Conservation (phyloP, 192 early-diverging fungal genomes). For the Funneliformis mosseae region DNA sequence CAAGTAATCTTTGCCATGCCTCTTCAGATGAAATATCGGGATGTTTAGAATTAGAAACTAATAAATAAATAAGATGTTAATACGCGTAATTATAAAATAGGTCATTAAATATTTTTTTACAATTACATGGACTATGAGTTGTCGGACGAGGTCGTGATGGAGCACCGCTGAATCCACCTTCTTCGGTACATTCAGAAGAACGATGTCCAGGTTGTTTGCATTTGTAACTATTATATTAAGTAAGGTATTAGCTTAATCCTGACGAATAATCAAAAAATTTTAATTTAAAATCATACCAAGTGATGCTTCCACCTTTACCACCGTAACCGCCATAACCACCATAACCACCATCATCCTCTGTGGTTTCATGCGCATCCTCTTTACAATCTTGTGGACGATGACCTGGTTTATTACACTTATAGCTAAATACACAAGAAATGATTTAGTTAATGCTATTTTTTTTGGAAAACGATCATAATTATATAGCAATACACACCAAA, state of each 20-base stretch:
- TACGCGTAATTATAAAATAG: neutral
- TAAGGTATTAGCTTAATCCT: too few species aligned
- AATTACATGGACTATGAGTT: slow-evolving; percentile 3
- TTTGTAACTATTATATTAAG: neutral
- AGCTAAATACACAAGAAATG: neutral
- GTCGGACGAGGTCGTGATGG: neutral
- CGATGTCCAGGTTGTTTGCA: slow-evolving; percentile 6
- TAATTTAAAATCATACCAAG: too few species aligned
- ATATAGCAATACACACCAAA: too few species aligned
- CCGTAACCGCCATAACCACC: neutral
- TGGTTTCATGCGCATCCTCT: neutral
- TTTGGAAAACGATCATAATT: too few species aligned
- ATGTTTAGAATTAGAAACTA: neutral
- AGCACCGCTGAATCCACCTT: neutral
- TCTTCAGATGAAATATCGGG: neutral
- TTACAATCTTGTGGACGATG: neutral
- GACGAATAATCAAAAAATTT: too few species aligned
- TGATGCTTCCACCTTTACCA: too few species aligned
- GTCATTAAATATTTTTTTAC: neutral
- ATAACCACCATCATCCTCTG: neutral
- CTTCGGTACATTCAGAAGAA: slow-evolving; percentile 14
- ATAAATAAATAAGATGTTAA: neutral
- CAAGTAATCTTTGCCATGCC: neutral
- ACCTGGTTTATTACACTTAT: neutral
- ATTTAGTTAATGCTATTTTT: too few species aligned